A percentile compares a stretch with the other conserved stretches of the same genome.
Conservation (phyloP, 1,139 yeast genomes). For the Yamadazyma atlantica region DNA sequence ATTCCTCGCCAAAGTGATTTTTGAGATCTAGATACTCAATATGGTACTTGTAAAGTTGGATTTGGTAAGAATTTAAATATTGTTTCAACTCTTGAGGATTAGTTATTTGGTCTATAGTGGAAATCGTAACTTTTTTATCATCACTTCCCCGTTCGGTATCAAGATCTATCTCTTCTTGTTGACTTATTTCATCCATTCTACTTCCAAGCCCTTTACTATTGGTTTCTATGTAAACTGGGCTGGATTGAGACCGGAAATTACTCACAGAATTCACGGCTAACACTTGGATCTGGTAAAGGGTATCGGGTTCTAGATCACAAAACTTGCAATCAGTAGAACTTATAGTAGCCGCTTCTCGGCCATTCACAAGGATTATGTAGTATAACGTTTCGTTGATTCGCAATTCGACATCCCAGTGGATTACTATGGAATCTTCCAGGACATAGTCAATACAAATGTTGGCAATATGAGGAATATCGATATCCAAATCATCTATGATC, state of each 20-base stretch:
- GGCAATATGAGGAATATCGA: conserved; percentile 46
- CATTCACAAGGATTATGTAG: conserved; percentile 37
- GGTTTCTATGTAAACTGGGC: conserved; percentile 26
- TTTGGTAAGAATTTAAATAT: conserved; percentile 9
- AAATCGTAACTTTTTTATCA: conserved; percentile 3
- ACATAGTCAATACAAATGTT: conserved; percentile 41
- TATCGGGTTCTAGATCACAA: conserved; percentile 28
- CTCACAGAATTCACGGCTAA: conserved; percentile 39
- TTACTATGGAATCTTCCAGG: conserved; percentile 27
- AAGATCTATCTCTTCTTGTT: conserved; percentile 5
- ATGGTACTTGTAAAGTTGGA: conserved; percentile 7
- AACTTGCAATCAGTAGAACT: conserved; percentile 39
- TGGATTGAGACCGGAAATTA: conserved; percentile 37
- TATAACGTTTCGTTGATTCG: conserved; percentile 33
- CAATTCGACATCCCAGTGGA: conserved; percentile 45
- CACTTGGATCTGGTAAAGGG: conserved; percentile 37
- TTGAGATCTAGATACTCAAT: conserved; percentile 27
- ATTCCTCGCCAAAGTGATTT: conserved; percentile 22
- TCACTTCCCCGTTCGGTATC: background rate
- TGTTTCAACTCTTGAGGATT: conserved; percentile 5
- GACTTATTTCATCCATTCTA: conserved; percentile 27
- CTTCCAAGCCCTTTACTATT: background rate
- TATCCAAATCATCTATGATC: conserved; percentile 32
- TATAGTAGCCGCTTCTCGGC: conserved; percentile 38
- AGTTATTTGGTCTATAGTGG: conserved; percentile 4